phyloP scores from a whole-genome alignment of 2,329 filamentous ascomycete species.

The Sclerotinia spermophila region DNA sequence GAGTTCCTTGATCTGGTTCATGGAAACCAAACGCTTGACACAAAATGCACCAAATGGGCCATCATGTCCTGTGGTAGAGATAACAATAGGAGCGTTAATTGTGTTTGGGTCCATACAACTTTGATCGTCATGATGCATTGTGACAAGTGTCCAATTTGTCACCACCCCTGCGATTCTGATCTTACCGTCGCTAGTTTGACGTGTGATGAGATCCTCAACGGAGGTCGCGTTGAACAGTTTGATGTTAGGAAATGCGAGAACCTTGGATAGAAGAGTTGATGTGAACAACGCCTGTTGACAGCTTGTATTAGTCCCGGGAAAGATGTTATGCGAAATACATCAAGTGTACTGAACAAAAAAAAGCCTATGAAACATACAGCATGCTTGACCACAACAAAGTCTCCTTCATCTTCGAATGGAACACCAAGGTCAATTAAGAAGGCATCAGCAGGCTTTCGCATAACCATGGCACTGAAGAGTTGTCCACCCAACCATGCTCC shows the following conservation, averaged over 20 bases:
- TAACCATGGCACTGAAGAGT: constrained; percentile 92
- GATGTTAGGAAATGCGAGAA: constrained; percentile 81
- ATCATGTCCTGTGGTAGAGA: constrained; percentile 89
- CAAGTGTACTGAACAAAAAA: neutral
- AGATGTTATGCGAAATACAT: neutral
- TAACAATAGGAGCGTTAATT: constrained; percentile 85
- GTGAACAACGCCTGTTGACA: constrained; percentile 68
- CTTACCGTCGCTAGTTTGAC: constrained; percentile 50
- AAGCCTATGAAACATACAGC: constrained; percentile 45
- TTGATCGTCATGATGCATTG: constrained; percentile 84
- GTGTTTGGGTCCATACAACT: constrained; percentile 97
- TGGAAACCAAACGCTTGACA: constrained; percentile 86
- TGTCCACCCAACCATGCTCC: constrained; percentile 92
- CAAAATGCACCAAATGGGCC: constrained; percentile 87
- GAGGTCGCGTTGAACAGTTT: constrained; percentile 96
- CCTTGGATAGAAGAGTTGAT: constrained; percentile 77
- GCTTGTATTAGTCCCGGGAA: neutral
- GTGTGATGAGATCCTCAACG: constrained; percentile 90
- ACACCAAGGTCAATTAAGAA: constrained; percentile 81
- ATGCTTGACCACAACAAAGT: constrained; percentile 91
- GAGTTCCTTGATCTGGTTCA: constrained; percentile 77
- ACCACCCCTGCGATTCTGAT: constrained; percentile 84
- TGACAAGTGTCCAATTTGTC: constrained; percentile 92
- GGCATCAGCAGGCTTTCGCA: constrained; percentile 85
- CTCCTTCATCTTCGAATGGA: constrained; percentile 81